Conservation (phyloP, 129 eudicot species). For the Escallonia herrerae region DNA sequence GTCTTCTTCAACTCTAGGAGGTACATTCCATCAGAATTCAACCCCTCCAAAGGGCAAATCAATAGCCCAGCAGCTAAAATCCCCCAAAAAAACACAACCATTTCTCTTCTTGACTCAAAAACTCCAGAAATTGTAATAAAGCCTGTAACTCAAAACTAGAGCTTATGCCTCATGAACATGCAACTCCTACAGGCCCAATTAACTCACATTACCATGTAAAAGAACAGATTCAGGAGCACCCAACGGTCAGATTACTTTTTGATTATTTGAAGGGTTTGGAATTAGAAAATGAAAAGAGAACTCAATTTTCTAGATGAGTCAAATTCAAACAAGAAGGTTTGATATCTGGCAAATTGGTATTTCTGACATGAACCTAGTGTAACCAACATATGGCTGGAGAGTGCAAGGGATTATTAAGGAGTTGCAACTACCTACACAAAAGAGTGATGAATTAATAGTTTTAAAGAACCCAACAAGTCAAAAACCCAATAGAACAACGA, state of each 20-base stretch:
- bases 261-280: neutral
- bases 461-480: conserved; percentile 9
- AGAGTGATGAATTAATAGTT: conserved; percentile 18
- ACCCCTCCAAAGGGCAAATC: conserved; percentile 48
- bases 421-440: neutral
- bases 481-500: conserved; percentile 9
- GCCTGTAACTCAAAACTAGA: neutral
- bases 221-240: neutral
- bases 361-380: neutral
- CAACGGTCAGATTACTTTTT: neutral
- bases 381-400: neutral
- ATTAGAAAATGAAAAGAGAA: conserved; percentile 10
- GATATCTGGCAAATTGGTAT: neutral
- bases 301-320: neutral
- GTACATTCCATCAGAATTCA: conserved; percentile 60
- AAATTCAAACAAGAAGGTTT: neutral
- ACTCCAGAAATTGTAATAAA: conserved; percentile 30
- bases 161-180: neutral
- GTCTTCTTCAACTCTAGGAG: conserved; percentile 65
- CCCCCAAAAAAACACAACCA: conserved; percentile 23
- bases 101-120: conserved; percentile 14
- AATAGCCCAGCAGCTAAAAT: conserved; percentile 22
- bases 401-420: too few relatives aligned
- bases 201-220: conserved; percentile 14
- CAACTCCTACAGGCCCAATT: conserved; percentile 3